Percentiles rank a stretch among this genome's conserved stretches.
phyloP scores from a whole-genome alignment of 139 green algal genomes.

The Chlorella vulgaris region DNA sequence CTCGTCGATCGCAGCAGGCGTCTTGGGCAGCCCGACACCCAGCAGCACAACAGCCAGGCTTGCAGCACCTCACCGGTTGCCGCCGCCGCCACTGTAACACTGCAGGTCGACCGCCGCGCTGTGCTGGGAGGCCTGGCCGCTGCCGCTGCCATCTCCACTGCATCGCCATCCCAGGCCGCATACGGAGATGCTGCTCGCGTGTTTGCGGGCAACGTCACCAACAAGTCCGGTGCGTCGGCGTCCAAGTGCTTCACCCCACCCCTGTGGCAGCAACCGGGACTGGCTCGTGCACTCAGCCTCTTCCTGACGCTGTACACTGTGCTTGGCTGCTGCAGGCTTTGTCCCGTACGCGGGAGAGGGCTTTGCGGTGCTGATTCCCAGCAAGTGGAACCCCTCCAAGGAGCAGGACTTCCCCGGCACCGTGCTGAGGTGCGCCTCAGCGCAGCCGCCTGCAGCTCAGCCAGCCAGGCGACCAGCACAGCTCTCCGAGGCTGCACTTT shows the following conservation, averaged over 20 bases:
- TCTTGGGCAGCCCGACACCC: too few relatives aligned
- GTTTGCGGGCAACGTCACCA: conserved; percentile 81
- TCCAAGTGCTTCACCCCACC: too few relatives aligned
- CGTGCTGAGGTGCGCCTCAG: conserved; percentile 57
- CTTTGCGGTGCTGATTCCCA: conserved; percentile 91
- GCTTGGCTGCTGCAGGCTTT: conserved; percentile 82
- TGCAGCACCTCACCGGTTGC: too few relatives aligned
- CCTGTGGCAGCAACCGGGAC: too few relatives aligned
- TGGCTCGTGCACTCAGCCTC: too few relatives aligned
- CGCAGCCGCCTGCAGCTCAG: background rate
- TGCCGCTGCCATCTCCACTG: conserved; percentile 58
- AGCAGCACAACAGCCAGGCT: too few relatives aligned
- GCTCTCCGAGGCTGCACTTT: too few relatives aligned
- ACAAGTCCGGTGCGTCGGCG: conserved; percentile 78
- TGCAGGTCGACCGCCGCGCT: conserved; percentile 52
- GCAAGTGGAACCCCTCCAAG: conserved; percentile 96
- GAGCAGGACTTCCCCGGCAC: conserved; percentile 86
- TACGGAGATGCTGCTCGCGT: conserved; percentile 93
- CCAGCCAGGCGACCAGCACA: background rate
- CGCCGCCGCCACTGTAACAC: too few relatives aligned
- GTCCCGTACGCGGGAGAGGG: conserved; percentile 91
- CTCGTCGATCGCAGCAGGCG: background rate
- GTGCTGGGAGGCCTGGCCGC: conserved; percentile 72
- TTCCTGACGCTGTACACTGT: too few relatives aligned
- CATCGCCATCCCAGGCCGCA: conserved; percentile 69